Percentiles rank a stretch among this genome's conserved stretches.
Evolutionary conservation across 768 basidiomycete genomes (phyloP).

Genomic region (Leccinum obscurum): DNA sequence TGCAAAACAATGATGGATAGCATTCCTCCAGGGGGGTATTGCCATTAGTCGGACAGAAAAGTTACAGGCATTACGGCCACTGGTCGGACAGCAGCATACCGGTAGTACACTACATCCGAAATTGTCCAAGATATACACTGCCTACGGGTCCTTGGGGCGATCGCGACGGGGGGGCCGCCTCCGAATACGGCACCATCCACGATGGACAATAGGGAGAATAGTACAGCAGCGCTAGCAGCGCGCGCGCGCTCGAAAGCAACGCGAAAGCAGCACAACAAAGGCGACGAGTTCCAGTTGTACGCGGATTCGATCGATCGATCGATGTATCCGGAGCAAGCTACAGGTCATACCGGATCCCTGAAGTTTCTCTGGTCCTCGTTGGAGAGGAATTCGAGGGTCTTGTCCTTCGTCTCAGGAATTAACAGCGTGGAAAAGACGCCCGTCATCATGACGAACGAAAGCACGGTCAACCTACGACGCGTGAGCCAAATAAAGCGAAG

Average conservation of each 20-base stretch:
- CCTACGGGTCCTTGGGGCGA: neutral
- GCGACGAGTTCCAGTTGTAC: neutral
- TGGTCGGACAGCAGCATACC: neutral
- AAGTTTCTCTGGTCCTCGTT: conserved; percentile 42
- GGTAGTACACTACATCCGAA: neutral
- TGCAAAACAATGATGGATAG: no score
- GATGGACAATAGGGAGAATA: neutral
- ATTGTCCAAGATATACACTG: neutral
- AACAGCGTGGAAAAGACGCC: conserved; percentile 77
- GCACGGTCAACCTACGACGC: conserved; percentile 52
- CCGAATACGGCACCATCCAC: neutral
- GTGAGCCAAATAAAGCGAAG: neutral
- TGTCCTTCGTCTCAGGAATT: conserved; percentile 69
- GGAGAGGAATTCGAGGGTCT: conserved; percentile 63
- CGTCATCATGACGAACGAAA: conserved; percentile 80
- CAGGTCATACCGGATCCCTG: neutral
- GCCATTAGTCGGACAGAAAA: neutral
- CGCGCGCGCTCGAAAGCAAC: neutral
- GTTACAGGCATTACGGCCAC: neutral
- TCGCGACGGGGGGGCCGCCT: neutral
- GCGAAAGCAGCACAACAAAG: neutral
- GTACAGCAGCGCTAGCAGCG: neutral
- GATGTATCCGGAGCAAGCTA: neutral
- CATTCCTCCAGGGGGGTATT: no score
- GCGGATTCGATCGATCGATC: neutral